Conservation (phyloP, 208 protist species). For the Trypanosoma avium region DNA sequence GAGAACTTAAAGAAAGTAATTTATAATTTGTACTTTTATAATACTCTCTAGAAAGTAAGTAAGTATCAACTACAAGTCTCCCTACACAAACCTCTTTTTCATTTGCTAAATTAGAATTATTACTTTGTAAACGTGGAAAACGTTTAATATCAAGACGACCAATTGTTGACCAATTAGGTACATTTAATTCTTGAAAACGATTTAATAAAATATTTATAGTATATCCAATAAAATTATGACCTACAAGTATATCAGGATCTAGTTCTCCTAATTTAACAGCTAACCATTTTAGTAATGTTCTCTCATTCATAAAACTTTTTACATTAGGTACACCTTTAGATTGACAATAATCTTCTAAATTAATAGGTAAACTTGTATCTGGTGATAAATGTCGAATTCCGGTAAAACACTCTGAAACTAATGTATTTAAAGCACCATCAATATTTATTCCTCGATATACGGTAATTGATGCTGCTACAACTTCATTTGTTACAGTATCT, state of each 20-base stretch:
- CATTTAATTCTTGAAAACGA: conserved; percentile 87
- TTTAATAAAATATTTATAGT: conserved; percentile 97
- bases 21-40: conserved; percentile 92
- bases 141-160: conserved; percentile 84
- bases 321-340: conserved; percentile 63
- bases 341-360: conserved; percentile 78
- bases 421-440: conserved; percentile 52
- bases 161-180: conserved; percentile 91
- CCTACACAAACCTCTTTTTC: conserved; percentile 91
- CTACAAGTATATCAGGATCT: conserved; percentile 95
- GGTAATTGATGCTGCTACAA: conserved; percentile 84
- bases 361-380: conserved; percentile 58
- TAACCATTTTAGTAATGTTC: conserved; percentile 75
- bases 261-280: conserved; percentile 70
- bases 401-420: conserved; percentile 45
- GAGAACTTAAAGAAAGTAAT: conserved; percentile 62
- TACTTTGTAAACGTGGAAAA: conserved; percentile 62
- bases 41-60: conserved; percentile 92
- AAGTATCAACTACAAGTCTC: conserved; percentile 95
- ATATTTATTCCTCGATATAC: conserved; percentile 78
- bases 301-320: conserved; percentile 69
- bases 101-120: conserved; percentile 43
- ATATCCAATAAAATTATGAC: conserved; percentile 98
- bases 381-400: conserved; percentile 55
- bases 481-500: conserved; percentile 82